These are phyloP conservation scores for Uronychia setigera DNA, from an alignment of 73 alveolate species.

Conservation along the genomic window DNA sequence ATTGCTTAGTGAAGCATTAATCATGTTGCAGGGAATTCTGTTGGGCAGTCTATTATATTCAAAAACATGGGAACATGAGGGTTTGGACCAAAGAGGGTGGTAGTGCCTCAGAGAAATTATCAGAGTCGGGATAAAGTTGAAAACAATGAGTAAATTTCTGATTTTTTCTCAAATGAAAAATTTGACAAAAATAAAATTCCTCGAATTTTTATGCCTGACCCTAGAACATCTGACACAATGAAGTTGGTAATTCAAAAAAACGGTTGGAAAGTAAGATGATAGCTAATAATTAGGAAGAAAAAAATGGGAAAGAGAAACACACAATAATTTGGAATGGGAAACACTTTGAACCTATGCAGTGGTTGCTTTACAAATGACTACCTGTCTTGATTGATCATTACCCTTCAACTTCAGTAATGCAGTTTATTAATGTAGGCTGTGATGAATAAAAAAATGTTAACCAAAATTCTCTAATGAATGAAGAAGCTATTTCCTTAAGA, in stretches of 20 bases:
- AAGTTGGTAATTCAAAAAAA: not conserved
- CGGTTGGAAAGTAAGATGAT: not conserved
- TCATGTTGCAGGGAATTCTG: too few relatives aligned
- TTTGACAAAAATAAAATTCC: not conserved
- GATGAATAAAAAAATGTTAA: not conserved
- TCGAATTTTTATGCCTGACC: not conserved
- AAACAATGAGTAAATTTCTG: not conserved
- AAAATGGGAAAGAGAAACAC: not conserved
- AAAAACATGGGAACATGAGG: too few relatives aligned
- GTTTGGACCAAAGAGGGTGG: too few relatives aligned
- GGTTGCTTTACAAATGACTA: not conserved
- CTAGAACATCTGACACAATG: not conserved
- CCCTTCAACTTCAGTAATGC: not conserved
- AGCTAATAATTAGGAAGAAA: not conserved
- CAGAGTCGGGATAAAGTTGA: not conserved
- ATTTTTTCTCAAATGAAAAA: not conserved
- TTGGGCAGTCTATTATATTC: too few relatives aligned
- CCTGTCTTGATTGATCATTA: not conserved
- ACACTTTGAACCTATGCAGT: not conserved
- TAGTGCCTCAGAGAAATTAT: not conserved
- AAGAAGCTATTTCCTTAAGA: not conserved
- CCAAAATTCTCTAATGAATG: not conserved
- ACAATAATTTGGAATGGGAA: not conserved
- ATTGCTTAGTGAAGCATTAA: too few relatives aligned
- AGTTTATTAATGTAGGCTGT: too few relatives aligned